These are phyloP conservation scores for Bothriochloa decipiens DNA, from an alignment of 176 grass and related monocot genomes.

Conservation along the genomic window DNA sequence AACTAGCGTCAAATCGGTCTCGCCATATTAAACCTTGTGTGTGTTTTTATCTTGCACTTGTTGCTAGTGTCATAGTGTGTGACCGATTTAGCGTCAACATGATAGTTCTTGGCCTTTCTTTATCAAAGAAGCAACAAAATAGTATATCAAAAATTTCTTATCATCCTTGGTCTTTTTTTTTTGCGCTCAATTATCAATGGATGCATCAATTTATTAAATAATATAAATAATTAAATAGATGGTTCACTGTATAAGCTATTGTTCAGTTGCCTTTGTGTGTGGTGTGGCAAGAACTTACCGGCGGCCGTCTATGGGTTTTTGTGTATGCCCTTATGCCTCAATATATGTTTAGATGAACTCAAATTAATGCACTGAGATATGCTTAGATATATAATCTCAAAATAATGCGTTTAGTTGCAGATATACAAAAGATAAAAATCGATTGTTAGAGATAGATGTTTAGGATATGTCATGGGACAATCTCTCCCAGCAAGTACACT, in stretches of 20 bases:
- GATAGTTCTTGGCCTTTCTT: not conserved
- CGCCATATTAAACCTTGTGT: not conserved
- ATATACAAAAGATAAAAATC: conserved; percentile 3
- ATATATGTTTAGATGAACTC: not conserved
- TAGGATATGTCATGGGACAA: not conserved
- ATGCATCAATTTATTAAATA: not conserved
- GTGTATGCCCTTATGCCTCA: not conserved
- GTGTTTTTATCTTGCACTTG: not conserved
- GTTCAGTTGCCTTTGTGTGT: not conserved
- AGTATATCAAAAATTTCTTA: not conserved
- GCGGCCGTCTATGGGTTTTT: not conserved
- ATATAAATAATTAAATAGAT: not conserved
- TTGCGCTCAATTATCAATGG: no score
- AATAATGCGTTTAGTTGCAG: not conserved
- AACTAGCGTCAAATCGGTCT: not conserved
- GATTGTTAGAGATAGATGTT: not conserved
- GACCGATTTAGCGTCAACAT: not conserved
- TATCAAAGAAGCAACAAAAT: not conserved
- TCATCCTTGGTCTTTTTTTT: not conserved
- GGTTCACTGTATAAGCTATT: not conserved
- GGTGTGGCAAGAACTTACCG: not conserved
- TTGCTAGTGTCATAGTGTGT: not conserved
- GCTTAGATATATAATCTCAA: not conserved
- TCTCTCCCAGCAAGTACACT: not conserved
- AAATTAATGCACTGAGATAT: not conserved